Conservation (phyloP, 2,329 filamentous ascomycete genomes). For the Pyrenochaeta sp. region DNA sequence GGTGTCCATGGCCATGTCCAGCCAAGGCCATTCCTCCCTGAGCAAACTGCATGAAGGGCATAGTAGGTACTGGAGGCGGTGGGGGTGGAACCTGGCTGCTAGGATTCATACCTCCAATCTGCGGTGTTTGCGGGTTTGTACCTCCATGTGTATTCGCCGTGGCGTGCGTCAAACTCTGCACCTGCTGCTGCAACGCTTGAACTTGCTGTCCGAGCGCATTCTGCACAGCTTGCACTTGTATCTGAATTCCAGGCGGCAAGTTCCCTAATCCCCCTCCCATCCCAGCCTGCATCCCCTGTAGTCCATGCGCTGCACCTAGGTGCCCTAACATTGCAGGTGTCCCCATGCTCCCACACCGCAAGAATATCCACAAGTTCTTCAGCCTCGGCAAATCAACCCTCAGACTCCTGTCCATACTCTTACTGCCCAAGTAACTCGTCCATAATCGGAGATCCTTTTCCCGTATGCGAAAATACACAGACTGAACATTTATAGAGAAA, state of each 20-base stretch:
- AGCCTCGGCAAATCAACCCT: slow-evolving; percentile 45
- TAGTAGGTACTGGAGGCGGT: slow-evolving; percentile 28
- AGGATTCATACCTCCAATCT: slow-evolving; percentile 2
- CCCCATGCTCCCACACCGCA: slow-evolving; percentile 36
- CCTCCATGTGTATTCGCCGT: slow-evolving; percentile 12
- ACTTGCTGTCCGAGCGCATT: slow-evolving; percentile 37
- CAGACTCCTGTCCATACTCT: slow-evolving; percentile 37
- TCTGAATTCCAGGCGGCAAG: slow-evolving; percentile 22
- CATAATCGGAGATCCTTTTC: slow-evolving; percentile 49
- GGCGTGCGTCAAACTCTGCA: slow-evolving; percentile 30
- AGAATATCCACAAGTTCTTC: slow-evolving; percentile 47
- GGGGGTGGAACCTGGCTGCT: slow-evolving; percentile 15
- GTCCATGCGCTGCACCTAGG: slow-evolving; percentile 2
- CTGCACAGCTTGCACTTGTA: slow-evolving; percentile 36
- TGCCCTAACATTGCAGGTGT: slow-evolving; percentile 18
- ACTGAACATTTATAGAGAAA: slow-evolving; percentile 35
- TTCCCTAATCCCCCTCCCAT: slow-evolving; percentile 13
- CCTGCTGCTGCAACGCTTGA: slow-evolving; percentile 35
- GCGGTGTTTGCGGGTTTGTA: slow-evolving; percentile 2
- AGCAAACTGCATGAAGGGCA: slow-evolving; percentile 33
- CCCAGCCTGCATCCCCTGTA: not conserved
- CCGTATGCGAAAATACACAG: slow-evolving; percentile 46
- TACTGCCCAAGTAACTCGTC: slow-evolving; percentile 47
- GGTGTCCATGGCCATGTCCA: slow-evolving; percentile 2
- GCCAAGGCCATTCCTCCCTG: slow-evolving; percentile 13